Conservation (phyloP, 148 eudicot species). For the Gaultheria prostrata region DNA sequence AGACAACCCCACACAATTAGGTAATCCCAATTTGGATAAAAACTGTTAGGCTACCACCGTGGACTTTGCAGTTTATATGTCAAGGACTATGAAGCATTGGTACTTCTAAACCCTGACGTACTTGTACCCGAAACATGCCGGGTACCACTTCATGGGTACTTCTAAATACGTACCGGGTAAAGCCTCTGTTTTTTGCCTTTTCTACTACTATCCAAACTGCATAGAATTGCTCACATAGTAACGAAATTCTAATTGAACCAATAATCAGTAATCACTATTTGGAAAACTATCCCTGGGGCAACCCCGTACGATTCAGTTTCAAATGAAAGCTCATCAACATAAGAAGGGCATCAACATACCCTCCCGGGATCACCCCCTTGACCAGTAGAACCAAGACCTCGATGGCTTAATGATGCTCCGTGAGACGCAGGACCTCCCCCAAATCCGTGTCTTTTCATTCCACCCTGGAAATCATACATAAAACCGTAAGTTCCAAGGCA, state of each 20-base stretch:
- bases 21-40: background rate
- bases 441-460: background rate
- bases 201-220: background rate
- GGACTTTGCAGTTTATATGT: no score
- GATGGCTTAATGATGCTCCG: background rate
- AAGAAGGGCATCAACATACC: background rate
- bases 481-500: background rate
- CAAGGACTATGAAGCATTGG: no score
- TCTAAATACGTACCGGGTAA: no score
- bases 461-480: background rate
- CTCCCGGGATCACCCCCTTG: slow-evolving; percentile 1
- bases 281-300: background rate
- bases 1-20: background rate
- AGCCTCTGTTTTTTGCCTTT: background rate
- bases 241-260: background rate
- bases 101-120: no score
- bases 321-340: background rate
- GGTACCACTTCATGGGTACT: no score
- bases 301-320: background rate
- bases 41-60: background rate
- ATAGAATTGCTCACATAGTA: background rate
- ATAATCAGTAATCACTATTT: background rate
- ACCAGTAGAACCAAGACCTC: slow-evolving; percentile 5
- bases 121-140: no score
- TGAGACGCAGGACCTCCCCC: background rate